Conservation (phyloP, 768 basidiomycete genomes). For the Suillus clintonianus region DNA sequence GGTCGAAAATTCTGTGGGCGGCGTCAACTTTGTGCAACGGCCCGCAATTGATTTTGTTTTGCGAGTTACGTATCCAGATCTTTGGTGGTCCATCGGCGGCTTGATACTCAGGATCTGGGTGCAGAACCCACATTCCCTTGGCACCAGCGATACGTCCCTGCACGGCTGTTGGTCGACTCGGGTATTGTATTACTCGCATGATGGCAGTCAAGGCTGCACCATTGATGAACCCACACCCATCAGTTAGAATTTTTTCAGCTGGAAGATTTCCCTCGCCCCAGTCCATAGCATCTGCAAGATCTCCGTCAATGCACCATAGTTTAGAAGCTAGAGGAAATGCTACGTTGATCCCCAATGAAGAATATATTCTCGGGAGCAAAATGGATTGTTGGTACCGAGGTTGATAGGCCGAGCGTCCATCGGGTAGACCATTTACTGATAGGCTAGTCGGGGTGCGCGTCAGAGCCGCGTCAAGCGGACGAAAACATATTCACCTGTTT, state of each 20-base stretch:
- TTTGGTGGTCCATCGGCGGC: slow-evolving; percentile 38
- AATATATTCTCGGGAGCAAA: slow-evolving; percentile 53
- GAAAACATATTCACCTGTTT: slow-evolving; percentile 50
- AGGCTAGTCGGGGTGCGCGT: slow-evolving; percentile 40
- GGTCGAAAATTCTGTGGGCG: slow-evolving; percentile 64
- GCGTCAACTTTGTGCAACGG: slow-evolving; percentile 17
- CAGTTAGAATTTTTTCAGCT: slow-evolving; percentile 60
- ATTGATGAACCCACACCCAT: slow-evolving; percentile 73
- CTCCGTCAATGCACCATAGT: neutral
- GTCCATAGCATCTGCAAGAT: slow-evolving; percentile 14
- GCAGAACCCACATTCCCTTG: slow-evolving; percentile 62
- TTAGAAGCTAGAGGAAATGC: slow-evolving; percentile 9
- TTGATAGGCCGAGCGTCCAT: slow-evolving; percentile 66
- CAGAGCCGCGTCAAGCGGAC: neutral
- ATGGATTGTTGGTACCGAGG: slow-evolving; percentile 58
- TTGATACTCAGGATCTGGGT: slow-evolving; percentile 44
- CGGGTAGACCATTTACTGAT: slow-evolving; percentile 69
- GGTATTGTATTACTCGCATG: slow-evolving; percentile 33
- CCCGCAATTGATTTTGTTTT: slow-evolving; percentile 55
- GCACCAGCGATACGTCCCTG: slow-evolving; percentile 62
- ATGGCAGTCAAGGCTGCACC: slow-evolving; percentile 49
- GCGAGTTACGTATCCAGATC: slow-evolving; percentile 66
- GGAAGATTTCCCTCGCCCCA: slow-evolving; percentile 35
- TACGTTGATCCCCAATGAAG: slow-evolving; percentile 55
- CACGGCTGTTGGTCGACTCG: slow-evolving; percentile 50